Conservation (phyloP, 2,329 filamentous ascomycete species). For the Trichophyton simii region DNA sequence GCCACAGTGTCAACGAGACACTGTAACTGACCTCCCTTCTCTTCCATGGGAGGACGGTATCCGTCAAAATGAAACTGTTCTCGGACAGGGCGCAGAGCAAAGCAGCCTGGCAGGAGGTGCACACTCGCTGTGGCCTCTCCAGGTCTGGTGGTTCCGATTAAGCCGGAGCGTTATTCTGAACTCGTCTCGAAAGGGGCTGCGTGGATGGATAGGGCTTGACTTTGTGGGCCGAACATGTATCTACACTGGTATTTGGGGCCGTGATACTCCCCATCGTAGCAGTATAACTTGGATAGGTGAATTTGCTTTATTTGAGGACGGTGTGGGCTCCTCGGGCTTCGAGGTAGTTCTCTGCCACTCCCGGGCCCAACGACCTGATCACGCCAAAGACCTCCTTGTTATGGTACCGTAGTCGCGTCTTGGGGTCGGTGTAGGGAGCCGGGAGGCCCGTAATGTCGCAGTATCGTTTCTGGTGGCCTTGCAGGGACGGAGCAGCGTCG, state of each 20-base stretch:
- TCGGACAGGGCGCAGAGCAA: constrained; percentile 56
- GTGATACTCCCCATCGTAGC: not conserved
- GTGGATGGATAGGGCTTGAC: constrained; percentile 92
- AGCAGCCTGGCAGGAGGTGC: constrained; percentile 16
- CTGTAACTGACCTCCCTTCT: constrained; percentile 45
- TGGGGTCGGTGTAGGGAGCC: constrained; percentile 88
- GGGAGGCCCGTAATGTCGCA: constrained; percentile 91
- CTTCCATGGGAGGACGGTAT: constrained; percentile 63
- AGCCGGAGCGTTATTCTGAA: constrained; percentile 95
- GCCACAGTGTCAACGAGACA: constrained; percentile 39
- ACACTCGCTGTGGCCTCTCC: constrained; percentile 4
- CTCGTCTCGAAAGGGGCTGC: constrained; percentile 61
- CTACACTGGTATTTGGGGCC: not conserved
- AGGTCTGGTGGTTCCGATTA: constrained; percentile 74
- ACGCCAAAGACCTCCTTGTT: constrained; percentile 82
- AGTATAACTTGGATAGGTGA: too few relatives aligned
- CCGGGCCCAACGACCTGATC: constrained; percentile 67
- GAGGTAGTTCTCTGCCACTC: constrained; percentile 74
- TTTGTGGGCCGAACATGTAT: constrained; percentile 71
- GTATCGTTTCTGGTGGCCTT: constrained; percentile 71
- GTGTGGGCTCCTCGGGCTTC: constrained; percentile 87
- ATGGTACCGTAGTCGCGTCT: constrained; percentile 85
- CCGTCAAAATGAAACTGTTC: constrained; percentile 28
- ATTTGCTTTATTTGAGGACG: constrained; percentile 56
- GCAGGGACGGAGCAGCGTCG: constrained; percentile 78